These are phyloP conservation scores for Kurtzmaniella quercitrusa DNA, from an alignment of 1,139 yeast species.

Conservation along the genomic window DNA sequence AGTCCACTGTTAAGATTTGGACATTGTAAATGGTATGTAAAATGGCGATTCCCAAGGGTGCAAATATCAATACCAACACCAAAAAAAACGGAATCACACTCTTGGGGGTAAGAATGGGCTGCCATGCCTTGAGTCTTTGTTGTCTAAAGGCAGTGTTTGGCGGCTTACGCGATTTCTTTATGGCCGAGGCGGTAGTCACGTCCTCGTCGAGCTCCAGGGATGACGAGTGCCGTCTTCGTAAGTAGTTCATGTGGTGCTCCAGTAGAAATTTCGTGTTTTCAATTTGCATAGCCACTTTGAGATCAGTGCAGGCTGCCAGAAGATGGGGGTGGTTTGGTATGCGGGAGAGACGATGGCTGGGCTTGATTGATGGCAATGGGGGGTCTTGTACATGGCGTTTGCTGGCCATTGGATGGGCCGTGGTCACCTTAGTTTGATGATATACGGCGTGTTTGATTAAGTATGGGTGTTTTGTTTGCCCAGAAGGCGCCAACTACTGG, in stretches of 20 bases:
- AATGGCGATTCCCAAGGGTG: constrained; percentile 72
- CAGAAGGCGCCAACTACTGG: too few species aligned
- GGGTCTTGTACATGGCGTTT: too few species aligned
- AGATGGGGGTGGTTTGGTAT: too few species aligned
- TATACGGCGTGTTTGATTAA: too few species aligned
- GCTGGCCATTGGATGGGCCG: too few species aligned
- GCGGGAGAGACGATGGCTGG: constrained; percentile 1
- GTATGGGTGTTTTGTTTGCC: too few species aligned
- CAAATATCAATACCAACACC: constrained; percentile 59
- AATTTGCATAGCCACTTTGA: not conserved
- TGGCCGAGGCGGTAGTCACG: not conserved
- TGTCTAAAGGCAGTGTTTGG: constrained; percentile 78
- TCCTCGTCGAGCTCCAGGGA: constrained; percentile 4
- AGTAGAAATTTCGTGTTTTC: not conserved
- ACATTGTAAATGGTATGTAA: constrained; percentile 56
- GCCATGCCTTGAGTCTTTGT: constrained; percentile 76
- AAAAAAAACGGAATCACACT: constrained; percentile 68
- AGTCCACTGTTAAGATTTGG: constrained; percentile 54
- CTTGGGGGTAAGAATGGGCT: constrained; percentile 72
- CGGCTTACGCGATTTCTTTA: constrained; percentile 54
- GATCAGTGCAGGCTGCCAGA: not conserved
- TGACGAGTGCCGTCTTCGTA: constrained; percentile 5
- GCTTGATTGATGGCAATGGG: too few species aligned
- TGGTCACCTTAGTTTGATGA: too few species aligned
- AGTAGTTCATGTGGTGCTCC: constrained; percentile 5